Conservation (phyloP, 441 rosid species). For the Geranium incanum region DNA sequence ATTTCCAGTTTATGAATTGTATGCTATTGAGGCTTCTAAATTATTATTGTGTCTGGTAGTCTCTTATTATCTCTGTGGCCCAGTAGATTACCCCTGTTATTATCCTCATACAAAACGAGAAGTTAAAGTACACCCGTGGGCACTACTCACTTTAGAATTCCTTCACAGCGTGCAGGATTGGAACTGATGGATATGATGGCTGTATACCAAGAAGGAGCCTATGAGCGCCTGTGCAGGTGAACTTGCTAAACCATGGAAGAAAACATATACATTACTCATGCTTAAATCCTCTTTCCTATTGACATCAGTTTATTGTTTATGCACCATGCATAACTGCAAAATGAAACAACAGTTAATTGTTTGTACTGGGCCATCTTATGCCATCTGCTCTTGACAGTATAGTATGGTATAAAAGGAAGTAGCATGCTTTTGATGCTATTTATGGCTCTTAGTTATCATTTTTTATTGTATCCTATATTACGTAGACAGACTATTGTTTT, state of each 20-base stretch:
- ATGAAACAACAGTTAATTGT: not conserved
- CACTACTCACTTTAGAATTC: conserved; percentile 21
- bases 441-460: not conserved
- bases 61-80: not conserved
- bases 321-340: not conserved
- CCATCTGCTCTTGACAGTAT: not conserved
- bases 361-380: not conserved
- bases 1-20: not conserved
- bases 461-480: not conserved
- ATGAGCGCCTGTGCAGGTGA: conserved; percentile 95
- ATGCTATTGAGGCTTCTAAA: not conserved
- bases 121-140: not conserved
- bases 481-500: not conserved
- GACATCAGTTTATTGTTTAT: not conserved
- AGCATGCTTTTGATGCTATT: not conserved
- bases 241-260: conserved; percentile 11
- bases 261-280: not conserved
- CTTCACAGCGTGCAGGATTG: conserved; percentile 85
- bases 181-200: conserved; percentile 99
- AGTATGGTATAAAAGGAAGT: not conserved
- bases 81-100: not conserved
- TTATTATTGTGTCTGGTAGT: not conserved
- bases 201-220: conserved; percentile 95
- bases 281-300: not conserved
- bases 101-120: not conserved